Evolutionary conservation across 2,329 filamentous ascomycete species (phyloP).

Genomic region (Aureobasidium sp.): DNA sequence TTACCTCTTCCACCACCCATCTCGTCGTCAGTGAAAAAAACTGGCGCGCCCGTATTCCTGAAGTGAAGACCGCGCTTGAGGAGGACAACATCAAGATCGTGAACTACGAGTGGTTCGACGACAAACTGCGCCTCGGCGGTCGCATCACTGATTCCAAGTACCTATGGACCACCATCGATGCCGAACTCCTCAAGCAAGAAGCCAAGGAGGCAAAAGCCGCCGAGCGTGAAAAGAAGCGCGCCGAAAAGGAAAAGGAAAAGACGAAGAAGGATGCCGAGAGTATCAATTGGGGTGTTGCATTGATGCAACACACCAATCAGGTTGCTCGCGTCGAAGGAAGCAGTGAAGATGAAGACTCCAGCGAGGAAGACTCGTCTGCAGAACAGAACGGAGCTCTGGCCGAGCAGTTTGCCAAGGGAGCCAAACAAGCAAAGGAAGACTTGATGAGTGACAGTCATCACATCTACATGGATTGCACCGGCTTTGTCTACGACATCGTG

Average conservation of each 20-base stretch:
- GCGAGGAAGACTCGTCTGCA: background rate
- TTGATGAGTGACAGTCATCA: constrained; percentile 48
- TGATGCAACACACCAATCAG: constrained; percentile 9
- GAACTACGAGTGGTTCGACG: constrained; percentile 42
- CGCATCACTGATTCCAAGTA: constrained; percentile 32
- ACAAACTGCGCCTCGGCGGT: constrained; percentile 36
- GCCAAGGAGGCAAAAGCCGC: constrained; percentile 27
- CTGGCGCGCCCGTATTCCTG: constrained; percentile 38
- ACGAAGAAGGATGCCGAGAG: constrained; percentile 27
- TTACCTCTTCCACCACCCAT: constrained; percentile 60
- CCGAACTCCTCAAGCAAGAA: constrained; percentile 23
- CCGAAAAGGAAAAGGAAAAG: constrained; percentile 22
- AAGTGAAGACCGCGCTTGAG: constrained; percentile 9
- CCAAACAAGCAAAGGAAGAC: constrained; percentile 24
- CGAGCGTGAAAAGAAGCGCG: constrained; percentile 23
- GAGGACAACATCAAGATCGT: constrained; percentile 30
- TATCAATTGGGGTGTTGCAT: constrained; percentile 15
- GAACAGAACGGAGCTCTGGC: background rate
- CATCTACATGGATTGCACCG: constrained; percentile 55
- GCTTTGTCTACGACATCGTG: constrained; percentile 58
- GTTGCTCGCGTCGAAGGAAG: background rate
- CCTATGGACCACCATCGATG: constrained; percentile 24
- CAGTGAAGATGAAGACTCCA: background rate
- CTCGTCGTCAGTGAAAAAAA: constrained; percentile 59
- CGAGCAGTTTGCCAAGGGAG: constrained; percentile 21